Evolutionary conservation across 2,329 filamentous ascomycete species (phyloP), one percentile per base, ranked within the genome.

Genomic region (Fusarium irregulare): DNA sequence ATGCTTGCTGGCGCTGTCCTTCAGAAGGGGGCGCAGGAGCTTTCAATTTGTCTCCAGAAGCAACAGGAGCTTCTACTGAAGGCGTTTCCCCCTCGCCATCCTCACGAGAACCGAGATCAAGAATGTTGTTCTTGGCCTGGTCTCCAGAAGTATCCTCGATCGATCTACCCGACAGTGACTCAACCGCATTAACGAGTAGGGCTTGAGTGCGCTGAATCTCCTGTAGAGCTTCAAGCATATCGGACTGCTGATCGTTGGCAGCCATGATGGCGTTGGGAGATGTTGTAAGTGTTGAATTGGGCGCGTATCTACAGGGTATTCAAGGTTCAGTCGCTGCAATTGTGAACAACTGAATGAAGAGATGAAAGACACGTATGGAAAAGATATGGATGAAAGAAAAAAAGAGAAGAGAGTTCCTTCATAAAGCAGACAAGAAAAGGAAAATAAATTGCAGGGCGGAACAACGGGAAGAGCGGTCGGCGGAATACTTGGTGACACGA

Each of bases 141-240:
- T 55, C 56, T 32, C 56, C 58, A 25, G 63, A 46, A 23, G 50
- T 28, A 42, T 70, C 68, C 8, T 68, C 58, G 40, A 69, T 69
- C 46, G 77, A 45, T 57, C 72, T 78, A 30, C 79, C 76, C 37
- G 78, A 76, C 14, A 84, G 66, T n/a, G 78, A 73, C 46, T 84
- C 79, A 27, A 85, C 73, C 6, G 80, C 80, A 23, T 78, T 76
- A 34, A 83, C 66, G 20, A 86, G 76, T 50, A 80, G 78, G 13
- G 78, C 70, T 66, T 85, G 84, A 18, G 78, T 79, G 58, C 80
- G 76, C 59, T 82, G 80, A 34, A 86, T 82, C 51, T 83, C 78
- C 40, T 78, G 79, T 58, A 84, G 74, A 34, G 75, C 66, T 27
- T 76, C 73, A 45, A 76, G 46, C 56, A 80, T 61, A 20, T 68